phyloP scores from a whole-genome alignment of 768 basidiomycete species.

The Pulveroboletus frians region DNA sequence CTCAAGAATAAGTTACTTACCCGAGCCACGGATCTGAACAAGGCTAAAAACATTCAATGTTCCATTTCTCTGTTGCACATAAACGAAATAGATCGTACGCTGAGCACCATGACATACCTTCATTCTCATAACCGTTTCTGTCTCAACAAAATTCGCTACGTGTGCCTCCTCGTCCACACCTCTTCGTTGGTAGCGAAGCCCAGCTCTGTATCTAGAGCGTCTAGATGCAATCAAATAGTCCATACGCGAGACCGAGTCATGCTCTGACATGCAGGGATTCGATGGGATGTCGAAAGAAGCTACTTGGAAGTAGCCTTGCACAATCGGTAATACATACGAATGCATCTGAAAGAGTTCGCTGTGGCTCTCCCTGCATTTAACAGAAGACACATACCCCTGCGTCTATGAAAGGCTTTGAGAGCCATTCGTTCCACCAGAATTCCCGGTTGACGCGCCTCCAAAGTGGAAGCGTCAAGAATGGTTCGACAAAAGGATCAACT shows the following conservation, averaged over 20 bases:
- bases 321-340: slow-evolving; percentile 81
- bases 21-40: slow-evolving; percentile 88
- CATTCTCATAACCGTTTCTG: slow-evolving; percentile 82
- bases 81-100: neutral
- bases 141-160: slow-evolving; percentile 96
- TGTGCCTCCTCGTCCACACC: slow-evolving; percentile 91
- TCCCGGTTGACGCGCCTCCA: slow-evolving; percentile 88
- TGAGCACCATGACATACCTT: slow-evolving; percentile 44
- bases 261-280: slow-evolving; percentile 31
- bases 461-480: slow-evolving; percentile 71
- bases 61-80: slow-evolving; percentile 56
- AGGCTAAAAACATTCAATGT: slow-evolving; percentile 79
- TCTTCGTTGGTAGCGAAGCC: slow-evolving; percentile 88
- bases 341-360: slow-evolving; percentile 49
- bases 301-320: slow-evolving; percentile 89
- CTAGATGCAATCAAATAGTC: slow-evolving; percentile 84
- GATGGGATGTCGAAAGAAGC: slow-evolving; percentile 60
- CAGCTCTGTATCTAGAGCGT: slow-evolving; percentile 83
- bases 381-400: slow-evolving; percentile 57
- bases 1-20: slow-evolving; percentile 34
- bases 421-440: slow-evolving; percentile 96
- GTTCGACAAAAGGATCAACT: slow-evolving; percentile 60
- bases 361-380: neutral
- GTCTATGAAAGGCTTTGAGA: slow-evolving; percentile 80
- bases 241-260: slow-evolving; percentile 40